phyloP scores from a whole-genome alignment of 768 basidiomycete species.

The Amanita rubescens region DNA sequence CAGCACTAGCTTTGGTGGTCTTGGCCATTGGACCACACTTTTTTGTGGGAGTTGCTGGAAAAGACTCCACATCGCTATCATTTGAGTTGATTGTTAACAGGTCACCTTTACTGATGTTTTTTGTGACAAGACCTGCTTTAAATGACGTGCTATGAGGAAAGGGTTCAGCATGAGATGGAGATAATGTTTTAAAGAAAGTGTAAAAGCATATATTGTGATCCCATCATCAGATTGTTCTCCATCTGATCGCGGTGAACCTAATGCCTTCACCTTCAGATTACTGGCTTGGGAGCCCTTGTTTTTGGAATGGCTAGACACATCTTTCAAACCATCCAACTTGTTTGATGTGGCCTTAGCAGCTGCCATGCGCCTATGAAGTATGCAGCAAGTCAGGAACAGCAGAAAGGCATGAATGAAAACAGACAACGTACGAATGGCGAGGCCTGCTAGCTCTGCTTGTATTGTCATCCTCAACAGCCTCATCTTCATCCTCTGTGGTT shows the following conservation, averaged over 20 bases:
- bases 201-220: not conserved
- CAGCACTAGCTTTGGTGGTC: not conserved
- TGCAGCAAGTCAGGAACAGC: not conserved
- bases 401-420: not conserved
- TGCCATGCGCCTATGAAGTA: not conserved
- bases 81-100: not conserved
- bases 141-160: not conserved
- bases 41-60: not conserved
- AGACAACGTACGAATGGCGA: not conserved
- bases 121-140: not conserved
- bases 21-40: not conserved
- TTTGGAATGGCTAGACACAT: not conserved
- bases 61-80: not conserved
- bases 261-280: not conserved
- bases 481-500: not conserved
- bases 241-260: not conserved
- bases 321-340: not conserved
- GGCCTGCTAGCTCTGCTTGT: not conserved
- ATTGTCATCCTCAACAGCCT: not conserved
- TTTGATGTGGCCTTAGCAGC: not conserved
- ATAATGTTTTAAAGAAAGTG: not conserved
- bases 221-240: not conserved
- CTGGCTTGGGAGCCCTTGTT: not conserved
- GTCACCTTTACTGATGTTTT: too few species aligned
- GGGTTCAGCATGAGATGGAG: not conserved